phyloP scores from a whole-genome alignment of 352 stramenopile genomes.

The Phytopythium oedochilum region DNA sequence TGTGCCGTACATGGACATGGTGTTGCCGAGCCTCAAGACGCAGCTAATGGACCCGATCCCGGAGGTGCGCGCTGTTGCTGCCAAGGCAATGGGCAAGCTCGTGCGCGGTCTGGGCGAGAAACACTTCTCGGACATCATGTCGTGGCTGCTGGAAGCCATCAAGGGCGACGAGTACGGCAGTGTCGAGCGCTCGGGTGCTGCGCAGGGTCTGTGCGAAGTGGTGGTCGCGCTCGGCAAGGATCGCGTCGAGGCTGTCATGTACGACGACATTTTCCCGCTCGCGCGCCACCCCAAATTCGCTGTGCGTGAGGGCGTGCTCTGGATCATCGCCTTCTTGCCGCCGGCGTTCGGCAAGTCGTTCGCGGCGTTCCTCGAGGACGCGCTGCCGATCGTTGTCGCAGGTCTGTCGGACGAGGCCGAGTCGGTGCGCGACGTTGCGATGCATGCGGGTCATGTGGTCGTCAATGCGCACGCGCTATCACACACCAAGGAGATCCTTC shows the following conservation, averaged over 20 bases:
- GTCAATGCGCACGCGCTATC: conserved; percentile 96
- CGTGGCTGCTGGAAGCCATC: conserved; percentile 97
- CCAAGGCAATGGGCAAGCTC: conserved; percentile 94
- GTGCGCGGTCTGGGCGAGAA: conserved; percentile 95
- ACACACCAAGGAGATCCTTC: conserved; percentile 97
- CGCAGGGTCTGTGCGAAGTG: conserved; percentile 98
- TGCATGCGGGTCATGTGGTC: conserved; percentile 97
- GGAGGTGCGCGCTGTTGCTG: conserved; percentile 92
- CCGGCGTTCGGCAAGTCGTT: conserved; percentile 93
- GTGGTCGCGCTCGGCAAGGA: conserved; percentile 82
- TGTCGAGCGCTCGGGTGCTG: conserved; percentile 97
- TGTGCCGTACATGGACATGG: conserved; percentile 96
- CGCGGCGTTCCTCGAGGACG: conserved; percentile 90
- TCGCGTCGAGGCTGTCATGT: conserved; percentile 63
- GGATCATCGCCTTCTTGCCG: conserved; percentile 98
- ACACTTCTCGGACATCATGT: conserved; percentile 94
- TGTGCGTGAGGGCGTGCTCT: conserved; percentile 98
- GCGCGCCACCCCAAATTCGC: conserved; percentile 91
- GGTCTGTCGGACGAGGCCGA: conserved; percentile 99
- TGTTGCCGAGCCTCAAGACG: conserved; percentile 96
- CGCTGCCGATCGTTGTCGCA: conserved; percentile 95
- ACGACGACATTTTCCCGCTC: conserved; percentile 96
- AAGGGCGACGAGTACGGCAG: conserved; percentile 90
- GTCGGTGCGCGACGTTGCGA: conserved; percentile 95
- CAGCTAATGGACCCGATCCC: conserved; percentile 92